phyloP scores from a whole-genome alignment of 106 monocot species.

The Platanthera guangdongensis region DNA sequence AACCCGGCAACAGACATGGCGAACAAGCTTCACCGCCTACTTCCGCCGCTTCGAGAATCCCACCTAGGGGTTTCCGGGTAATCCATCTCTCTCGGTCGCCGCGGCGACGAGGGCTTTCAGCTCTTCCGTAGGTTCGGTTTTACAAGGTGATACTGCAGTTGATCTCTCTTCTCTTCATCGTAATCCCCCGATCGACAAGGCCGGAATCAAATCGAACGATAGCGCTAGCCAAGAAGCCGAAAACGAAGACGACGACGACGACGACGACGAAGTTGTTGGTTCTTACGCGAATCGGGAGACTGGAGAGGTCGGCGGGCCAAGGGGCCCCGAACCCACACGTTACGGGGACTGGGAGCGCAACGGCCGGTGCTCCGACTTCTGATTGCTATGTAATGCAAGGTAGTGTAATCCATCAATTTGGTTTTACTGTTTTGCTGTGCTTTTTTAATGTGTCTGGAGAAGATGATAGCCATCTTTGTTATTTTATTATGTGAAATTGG shows the following conservation, averaged over 20 bases:
- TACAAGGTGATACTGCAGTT: background rate
- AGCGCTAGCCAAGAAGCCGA: constrained; percentile 5
- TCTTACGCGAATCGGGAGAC: constrained; percentile 51
- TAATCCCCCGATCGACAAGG: background rate
- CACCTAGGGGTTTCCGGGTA: background rate
- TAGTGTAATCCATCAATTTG: background rate
- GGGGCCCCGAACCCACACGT: constrained; percentile 76
- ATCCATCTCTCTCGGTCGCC: background rate
- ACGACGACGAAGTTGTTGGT: constrained; percentile 22
- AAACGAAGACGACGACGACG: constrained; percentile 15
- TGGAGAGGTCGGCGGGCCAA: constrained; percentile 73
- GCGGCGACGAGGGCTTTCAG: background rate
- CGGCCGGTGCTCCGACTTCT: constrained; percentile 86
- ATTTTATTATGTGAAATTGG: background rate
- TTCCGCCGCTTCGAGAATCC: background rate
- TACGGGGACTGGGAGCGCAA: constrained; percentile 79
- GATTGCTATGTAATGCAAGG: constrained; percentile 8
- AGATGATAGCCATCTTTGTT: background rate
- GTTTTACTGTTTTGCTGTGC: background rate
- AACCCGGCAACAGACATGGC: background rate
- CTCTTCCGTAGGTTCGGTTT: background rate
- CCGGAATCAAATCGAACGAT: background rate
- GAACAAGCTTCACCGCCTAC: background rate
- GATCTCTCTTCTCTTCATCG: background rate
- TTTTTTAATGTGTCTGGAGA: background rate